A percentile compares a stretch with the other conserved stretches of the same genome.
Evolutionary conservation across 2,329 filamentous ascomycete genomes (phyloP).

Genomic region (Huntiella abstrusa): DNA sequence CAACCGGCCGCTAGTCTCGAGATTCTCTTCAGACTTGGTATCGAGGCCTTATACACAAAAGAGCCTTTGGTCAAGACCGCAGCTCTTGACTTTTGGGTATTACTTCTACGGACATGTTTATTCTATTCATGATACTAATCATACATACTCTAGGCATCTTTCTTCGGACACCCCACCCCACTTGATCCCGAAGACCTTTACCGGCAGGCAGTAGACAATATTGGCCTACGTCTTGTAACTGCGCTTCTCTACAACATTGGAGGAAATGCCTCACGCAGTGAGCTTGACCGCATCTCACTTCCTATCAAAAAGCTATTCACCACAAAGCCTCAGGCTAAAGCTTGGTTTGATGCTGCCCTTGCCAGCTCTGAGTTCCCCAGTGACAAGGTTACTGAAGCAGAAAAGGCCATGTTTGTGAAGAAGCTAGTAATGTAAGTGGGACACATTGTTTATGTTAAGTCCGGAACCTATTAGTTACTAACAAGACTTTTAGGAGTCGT

Average conservation of each 20-base stretch:
- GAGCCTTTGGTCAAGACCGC: slow-evolving; percentile 61
- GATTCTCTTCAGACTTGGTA: slow-evolving; percentile 50
- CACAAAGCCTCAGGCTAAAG: slow-evolving; percentile 33
- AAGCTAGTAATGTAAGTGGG: slow-evolving; percentile 39
- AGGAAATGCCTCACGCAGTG: slow-evolving; percentile 49
- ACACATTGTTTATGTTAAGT: slow-evolving; percentile 4
- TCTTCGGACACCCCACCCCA: slow-evolving; percentile 26
- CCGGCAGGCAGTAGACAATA: slow-evolving; percentile 32
- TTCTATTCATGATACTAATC: neutral
- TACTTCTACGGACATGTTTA: slow-evolving; percentile 12
- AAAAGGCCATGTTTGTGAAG: slow-evolving; percentile 46
- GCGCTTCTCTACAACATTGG: slow-evolving; percentile 46
- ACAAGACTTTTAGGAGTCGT: slow-evolving; percentile 29
- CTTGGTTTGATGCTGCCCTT: slow-evolving; percentile 45
- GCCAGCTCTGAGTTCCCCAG: slow-evolving; percentile 36
- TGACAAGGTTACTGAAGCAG: slow-evolving; percentile 34
- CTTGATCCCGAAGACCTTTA: slow-evolving; percentile 26
- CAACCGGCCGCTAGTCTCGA: slow-evolving; percentile 39
- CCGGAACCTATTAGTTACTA: neutral
- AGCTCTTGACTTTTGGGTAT: slow-evolving; percentile 58
- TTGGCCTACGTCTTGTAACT: slow-evolving; percentile 41
- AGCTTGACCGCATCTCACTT: slow-evolving; percentile 51
- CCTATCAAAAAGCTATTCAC: slow-evolving; percentile 50
- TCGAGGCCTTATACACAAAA: slow-evolving; percentile 49
- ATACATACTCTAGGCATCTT: slow-evolving; percentile 26